These are phyloP conservation scores for Alloteropsis angusta DNA, from an alignment of 202 grass and related monocot genomes.

Conservation along the genomic window DNA sequence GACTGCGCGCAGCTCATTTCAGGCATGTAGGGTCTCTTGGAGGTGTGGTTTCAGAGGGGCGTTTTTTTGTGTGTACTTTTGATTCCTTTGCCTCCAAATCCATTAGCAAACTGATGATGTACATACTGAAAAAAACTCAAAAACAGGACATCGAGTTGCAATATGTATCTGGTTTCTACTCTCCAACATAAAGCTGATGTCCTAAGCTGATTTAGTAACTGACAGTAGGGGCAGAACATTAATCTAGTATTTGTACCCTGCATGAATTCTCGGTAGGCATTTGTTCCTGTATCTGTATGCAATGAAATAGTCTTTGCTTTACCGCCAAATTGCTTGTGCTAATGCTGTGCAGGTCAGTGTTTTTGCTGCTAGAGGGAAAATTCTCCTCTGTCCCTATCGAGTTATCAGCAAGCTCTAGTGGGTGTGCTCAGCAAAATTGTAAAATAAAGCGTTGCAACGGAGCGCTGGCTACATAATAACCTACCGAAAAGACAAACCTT, in stretches of 20 bases:
- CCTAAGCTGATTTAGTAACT: neutral
- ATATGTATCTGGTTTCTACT: neutral
- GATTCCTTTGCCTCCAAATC: neutral
- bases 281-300: neutral
- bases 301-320: neutral
- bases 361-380: neutral
- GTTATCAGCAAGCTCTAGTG: too few species aligned
- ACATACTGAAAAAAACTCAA: neutral
- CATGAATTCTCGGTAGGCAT: neutral
- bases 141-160: neutral
- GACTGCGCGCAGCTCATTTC: neutral
- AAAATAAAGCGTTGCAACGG: too few species aligned
- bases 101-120: neutral
- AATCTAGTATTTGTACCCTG: neutral
- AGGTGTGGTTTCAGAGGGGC: neutral
- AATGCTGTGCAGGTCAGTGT: slow-evolving; percentile 23
- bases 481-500: too few species aligned
- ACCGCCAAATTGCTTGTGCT: neutral
- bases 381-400: neutral
- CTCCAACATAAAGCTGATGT: neutral
- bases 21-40: neutral
- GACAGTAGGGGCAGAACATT: neutral
- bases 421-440: too few species aligned
- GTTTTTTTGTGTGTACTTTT: neutral
- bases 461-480: too few species aligned